phyloP scores from a whole-genome alignment of 2,329 filamentous ascomycete genomes.

The Tetracladium maxilliforme region DNA sequence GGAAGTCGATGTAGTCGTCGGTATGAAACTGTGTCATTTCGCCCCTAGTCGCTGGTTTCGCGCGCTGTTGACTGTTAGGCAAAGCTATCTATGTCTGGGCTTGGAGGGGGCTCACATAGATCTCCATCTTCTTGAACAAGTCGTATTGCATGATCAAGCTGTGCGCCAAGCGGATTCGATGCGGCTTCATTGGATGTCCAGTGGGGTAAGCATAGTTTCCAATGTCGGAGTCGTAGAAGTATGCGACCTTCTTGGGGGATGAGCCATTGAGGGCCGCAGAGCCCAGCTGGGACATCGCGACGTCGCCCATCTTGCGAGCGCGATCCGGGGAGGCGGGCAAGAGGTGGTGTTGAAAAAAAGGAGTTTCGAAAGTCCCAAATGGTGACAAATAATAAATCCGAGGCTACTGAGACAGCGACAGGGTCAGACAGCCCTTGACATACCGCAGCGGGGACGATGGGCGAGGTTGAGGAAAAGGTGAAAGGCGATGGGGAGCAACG shows the following conservation, averaged over 20 bases:
- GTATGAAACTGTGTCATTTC: conserved; percentile 94
- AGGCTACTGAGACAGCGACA: no score
- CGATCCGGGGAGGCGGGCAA: conserved; percentile 1
- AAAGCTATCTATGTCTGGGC: neutral
- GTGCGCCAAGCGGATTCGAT: conserved; percentile 87
- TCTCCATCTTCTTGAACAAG: conserved; percentile 91
- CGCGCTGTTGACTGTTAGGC: conserved; percentile 35
- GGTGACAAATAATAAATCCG: no score
- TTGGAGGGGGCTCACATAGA: conserved; percentile 57
- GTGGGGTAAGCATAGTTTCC: conserved; percentile 97
- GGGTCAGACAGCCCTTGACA: no score
- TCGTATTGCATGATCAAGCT: conserved; percentile 94
- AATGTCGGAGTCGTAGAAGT: conserved; percentile 97
- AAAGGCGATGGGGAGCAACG: no score
- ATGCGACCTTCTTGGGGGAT: conserved; percentile 63
- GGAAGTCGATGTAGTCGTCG: conserved; percentile 87
- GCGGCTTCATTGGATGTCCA: conserved; percentile 97
- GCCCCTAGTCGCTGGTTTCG: conserved; percentile 73
- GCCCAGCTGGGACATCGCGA: conserved; percentile 39
- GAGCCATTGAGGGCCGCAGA: conserved; percentile 30
- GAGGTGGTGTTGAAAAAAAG: no score
- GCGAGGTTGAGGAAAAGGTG: no score
- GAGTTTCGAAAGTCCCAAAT: no score
- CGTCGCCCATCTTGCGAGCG: conserved; percentile 15
- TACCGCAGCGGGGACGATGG: no score